Evolutionary conservation across 2,329 filamentous ascomycete species (phyloP), one percentile per base, ranked within the genome.

Genomic region (Cladosporium sp.): DNA sequence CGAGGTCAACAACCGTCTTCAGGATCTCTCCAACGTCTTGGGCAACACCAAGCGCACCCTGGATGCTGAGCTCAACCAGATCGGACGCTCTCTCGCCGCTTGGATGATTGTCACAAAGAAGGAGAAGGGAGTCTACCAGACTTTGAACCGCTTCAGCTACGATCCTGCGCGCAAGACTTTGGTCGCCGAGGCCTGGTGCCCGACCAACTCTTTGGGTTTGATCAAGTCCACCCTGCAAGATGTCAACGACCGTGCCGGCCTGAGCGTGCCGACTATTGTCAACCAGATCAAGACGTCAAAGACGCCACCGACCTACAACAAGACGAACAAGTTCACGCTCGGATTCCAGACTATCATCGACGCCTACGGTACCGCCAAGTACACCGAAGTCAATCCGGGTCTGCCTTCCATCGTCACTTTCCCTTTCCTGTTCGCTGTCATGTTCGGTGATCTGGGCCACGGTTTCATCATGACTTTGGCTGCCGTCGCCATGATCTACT

Each of bases 341-440:
- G 93, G 86, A 19, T 99, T 99, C 77, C 93, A 99, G 72, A 97
- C 92, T 52, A 99, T 99, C 68, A 95, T 99, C 69, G 92, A 99
- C 64, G 93, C 95, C 22, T 99, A 99, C 66, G 95, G 93, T 65
- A 96, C 93, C 37, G 88, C 93, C 54, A 97, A 95, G 59, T 99
- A 99, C 72, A 88, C 88, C 60, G 93, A 99, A 73, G 88, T 96
- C 69, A 99, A 99, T 73, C 93, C 93, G 51, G 92, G 90, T 55
- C 80, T 99, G 18, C 92, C 92, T 32, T 93, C 95, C 45, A 90
- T 97, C 59, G 85, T 99, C 57, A 99, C 93, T 5, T 99, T 99
- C 72, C 93, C 95, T n/a, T 99, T 99, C 78, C 78, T 99, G 56
- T 99, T 99, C 68, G 93, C 93, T 43, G 93, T 99, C 81, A 99